These are phyloP conservation scores for Nicotiana otophora DNA, from an alignment of 257 asterid genomes.

Conservation along the genomic window DNA sequence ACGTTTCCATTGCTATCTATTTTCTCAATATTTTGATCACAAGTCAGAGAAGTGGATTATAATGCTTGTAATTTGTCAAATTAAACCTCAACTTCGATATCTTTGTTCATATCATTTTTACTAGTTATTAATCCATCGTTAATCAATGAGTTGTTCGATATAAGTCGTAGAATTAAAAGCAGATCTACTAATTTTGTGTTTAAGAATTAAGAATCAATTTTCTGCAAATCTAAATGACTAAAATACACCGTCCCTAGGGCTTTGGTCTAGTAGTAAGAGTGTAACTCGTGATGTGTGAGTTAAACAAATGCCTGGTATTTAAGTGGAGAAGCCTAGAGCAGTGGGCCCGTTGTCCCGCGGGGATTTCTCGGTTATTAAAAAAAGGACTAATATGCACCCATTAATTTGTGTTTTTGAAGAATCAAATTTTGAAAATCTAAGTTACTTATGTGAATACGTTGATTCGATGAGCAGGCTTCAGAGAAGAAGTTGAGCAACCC, in stretches of 20 bases:
- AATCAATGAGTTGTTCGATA: neutral
- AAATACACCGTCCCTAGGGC: too few species aligned
- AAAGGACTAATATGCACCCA: neutral
- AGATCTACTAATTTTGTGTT: neutral
- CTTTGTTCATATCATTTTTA: neutral
- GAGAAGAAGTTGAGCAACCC: slow-evolving; percentile 58
- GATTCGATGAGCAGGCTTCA: slow-evolving; percentile 27
- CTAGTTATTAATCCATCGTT: neutral
- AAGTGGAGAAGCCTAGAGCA: too few species aligned
- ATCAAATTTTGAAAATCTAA: neutral
- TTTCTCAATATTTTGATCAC: neutral
- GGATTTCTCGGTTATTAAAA: too few species aligned
- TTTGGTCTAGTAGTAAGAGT: too few species aligned
- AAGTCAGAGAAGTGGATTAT: neutral
- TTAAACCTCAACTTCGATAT: neutral
- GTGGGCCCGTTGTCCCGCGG: too few species aligned
- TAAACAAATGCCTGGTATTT: too few species aligned
- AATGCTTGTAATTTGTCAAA: neutral
- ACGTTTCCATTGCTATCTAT: neutral
- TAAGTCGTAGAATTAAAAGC: neutral
- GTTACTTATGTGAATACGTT: neutral
- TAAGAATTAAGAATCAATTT: neutral
- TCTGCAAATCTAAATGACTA: neutral
- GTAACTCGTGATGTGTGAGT: too few species aligned
- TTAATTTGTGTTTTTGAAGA: neutral